Percentiles rank a stretch among this genome's conserved stretches.
These are phyloP conservation scores for Rhodotorula babjevae DNA, from an alignment of 768 basidiomycete genomes.

Conservation along the genomic window DNA sequence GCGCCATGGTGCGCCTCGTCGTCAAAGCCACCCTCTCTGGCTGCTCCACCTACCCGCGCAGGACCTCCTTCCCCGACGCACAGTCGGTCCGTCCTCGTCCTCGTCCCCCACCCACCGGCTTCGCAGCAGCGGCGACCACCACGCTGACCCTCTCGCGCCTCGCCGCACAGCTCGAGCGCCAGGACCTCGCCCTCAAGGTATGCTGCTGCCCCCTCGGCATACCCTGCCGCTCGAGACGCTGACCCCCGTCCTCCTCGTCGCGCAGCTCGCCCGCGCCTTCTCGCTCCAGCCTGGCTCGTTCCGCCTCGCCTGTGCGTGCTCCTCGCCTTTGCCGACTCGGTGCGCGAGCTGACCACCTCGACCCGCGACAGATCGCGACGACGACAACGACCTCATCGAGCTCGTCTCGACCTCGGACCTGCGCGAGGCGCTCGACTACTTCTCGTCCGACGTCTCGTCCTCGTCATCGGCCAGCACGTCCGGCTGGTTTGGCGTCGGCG, in stretches of 20 bases:
- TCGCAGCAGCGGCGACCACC: neutral
- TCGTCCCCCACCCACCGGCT: neutral
- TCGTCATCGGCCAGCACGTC: neutral
- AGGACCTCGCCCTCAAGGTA: neutral
- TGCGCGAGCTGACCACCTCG: too few species aligned
- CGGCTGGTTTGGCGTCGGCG: neutral
- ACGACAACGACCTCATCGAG: conserved; percentile 18
- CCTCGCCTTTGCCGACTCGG: too few species aligned
- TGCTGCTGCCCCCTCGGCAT: too few species aligned
- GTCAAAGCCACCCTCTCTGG: neutral
- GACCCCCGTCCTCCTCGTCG: too few species aligned
- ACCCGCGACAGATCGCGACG: neutral
- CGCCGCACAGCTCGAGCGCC: neutral
- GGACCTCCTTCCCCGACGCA: neutral
- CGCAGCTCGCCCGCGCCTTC: conserved; percentile 1
- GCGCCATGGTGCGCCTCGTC: neutral
- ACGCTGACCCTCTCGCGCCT: neutral
- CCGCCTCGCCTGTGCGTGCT: neutral
- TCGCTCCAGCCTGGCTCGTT: conserved; percentile 2
- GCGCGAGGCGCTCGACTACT: conserved; percentile 7
- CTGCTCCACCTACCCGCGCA: neutral
- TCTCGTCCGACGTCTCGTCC: neutral
- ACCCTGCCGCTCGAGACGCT: too few species aligned
- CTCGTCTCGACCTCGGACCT: neutral
- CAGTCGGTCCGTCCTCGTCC: neutral